phyloP scores from a whole-genome alignment of 768 basidiomycete genomes.

The Tricholoma sp. region DNA sequence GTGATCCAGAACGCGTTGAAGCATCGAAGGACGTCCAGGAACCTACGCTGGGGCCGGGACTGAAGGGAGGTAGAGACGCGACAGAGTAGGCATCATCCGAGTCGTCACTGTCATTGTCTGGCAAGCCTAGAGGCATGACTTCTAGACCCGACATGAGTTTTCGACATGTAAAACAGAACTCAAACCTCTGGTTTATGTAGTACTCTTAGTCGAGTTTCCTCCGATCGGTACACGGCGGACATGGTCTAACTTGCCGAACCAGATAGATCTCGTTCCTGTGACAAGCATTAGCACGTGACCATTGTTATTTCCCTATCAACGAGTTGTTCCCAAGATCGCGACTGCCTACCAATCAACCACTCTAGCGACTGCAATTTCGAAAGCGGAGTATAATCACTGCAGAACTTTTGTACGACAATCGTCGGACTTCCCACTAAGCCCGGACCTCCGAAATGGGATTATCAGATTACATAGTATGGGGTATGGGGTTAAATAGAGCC shows the following conservation, averaged over 20 bases:
- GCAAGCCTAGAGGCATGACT: not conserved
- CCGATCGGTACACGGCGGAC: constrained; percentile 1
- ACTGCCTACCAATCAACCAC: too few relatives aligned
- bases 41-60: constrained; percentile 29
- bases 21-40: constrained; percentile 55
- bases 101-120: constrained; percentile 25
- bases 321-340: too few relatives aligned
- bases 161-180: not conserved
- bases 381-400: too few relatives aligned
- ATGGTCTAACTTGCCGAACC: constrained; percentile 1
- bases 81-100: constrained; percentile 36
- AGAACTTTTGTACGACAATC: too few relatives aligned
- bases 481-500: too few relatives aligned
- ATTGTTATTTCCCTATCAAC: too few relatives aligned
- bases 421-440: too few relatives aligned
- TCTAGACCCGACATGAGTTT: not conserved
- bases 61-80: constrained; percentile 35
- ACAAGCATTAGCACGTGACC: not conserved
- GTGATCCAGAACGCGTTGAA: constrained; percentile 63
- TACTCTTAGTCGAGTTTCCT: not conserved
- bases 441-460: too few relatives aligned
- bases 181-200: not conserved
- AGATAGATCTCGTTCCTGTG: constrained; percentile 2
- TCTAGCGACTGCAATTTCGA: too few relatives aligned
- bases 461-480: too few relatives aligned